Evolutionary conservation across 2,329 filamentous ascomycete species (phyloP), one percentile per base, ranked within the genome.

Genomic region (Trichoderma endophyticum): DNA sequence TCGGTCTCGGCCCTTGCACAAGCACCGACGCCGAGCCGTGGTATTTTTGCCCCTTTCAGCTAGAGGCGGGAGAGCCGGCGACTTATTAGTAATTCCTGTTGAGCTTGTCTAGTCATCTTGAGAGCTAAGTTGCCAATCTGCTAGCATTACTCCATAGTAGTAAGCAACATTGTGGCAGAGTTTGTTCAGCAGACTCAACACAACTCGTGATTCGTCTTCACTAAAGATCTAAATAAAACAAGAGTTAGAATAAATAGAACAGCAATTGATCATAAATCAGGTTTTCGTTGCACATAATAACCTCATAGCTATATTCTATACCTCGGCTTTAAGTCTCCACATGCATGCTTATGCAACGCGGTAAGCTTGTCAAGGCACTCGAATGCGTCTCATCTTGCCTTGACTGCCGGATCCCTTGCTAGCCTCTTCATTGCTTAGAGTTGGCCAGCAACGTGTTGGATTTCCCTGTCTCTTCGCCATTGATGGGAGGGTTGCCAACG

Each of bases 261-360:
- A n/a, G 32, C 15, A 18, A 28, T 8, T n/a, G 12, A 67, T 67
- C 4, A 30, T 7, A 18, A 21, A 68, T 68, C 34, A 68, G 2
- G n/a, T 26, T 34, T 26, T 34, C 66, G 21, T 36, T 48, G 9
- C 36, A 28, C 7, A 34, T 57, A 54, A 57, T 34, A 61, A 11
- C 8, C 56, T 51, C 56, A 34, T n/a, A 4, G 66, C 12, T 28
- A 60, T 51, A 5, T 4, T 18, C 12, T 39, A 69, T 51, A 61
- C 66, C 66, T 69, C 66, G 66, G 66, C 56, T 61, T 30, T 28
- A n/a, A 56, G 9, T 61, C 66, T 34, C 66, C 66, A 61, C 56
- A 34, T 18, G 26, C 21, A 34, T 32, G 26, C 65, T 68, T 43
- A 60, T 68, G 66, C 59, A 39, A 26, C 66, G 36, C 28, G 28